Conservation (phyloP, 2,329 filamentous ascomycete species). For the Fusarium pseudograminearum region DNA sequence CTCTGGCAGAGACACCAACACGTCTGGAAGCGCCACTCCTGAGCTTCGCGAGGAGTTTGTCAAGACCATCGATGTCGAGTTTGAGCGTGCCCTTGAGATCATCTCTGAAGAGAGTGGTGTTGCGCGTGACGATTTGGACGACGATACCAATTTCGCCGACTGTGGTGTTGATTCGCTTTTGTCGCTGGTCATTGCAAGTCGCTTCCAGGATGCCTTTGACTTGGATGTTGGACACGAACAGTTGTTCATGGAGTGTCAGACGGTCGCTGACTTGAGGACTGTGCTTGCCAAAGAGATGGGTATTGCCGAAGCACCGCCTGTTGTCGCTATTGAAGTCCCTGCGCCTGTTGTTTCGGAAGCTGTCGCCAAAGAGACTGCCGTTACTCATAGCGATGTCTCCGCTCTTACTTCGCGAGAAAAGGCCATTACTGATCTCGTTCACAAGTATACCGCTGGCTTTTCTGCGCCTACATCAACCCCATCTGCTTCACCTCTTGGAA, state of each 20-base stretch:
- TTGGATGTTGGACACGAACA: slow-evolving; percentile 28
- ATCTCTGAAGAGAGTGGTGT: slow-evolving; percentile 66
- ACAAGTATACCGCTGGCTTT: slow-evolving; percentile 16
- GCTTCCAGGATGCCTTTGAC: slow-evolving; percentile 60
- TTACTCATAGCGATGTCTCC: not conserved
- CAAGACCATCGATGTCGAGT: slow-evolving; percentile 16
- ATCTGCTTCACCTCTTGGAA: accelerated
- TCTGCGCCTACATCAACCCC: not conserved
- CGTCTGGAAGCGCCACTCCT: slow-evolving; percentile 15
- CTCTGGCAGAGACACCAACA: slow-evolving; percentile 9
- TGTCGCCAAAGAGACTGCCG: not conserved
- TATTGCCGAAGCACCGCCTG: not conserved
- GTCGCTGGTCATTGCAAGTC: slow-evolving; percentile 67
- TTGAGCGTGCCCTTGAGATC: slow-evolving; percentile 34
- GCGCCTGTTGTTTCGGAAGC: not conserved
- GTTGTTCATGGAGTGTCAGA: slow-evolving; percentile 35
- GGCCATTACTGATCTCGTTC: slow-evolving; percentile 16
- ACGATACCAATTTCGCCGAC: slow-evolving; percentile 68
- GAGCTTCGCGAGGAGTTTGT: slow-evolving; percentile 15
- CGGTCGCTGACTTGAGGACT: slow-evolving; percentile 10
- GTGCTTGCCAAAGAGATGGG: slow-evolving; percentile 25
- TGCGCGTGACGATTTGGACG: slow-evolving; percentile 64
- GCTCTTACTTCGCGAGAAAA: not conserved
- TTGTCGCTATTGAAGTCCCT: not conserved
- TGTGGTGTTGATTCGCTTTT: slow-evolving; percentile 72